Conservation (phyloP, 257 asterid species). For the Salvia splendens region DNA sequence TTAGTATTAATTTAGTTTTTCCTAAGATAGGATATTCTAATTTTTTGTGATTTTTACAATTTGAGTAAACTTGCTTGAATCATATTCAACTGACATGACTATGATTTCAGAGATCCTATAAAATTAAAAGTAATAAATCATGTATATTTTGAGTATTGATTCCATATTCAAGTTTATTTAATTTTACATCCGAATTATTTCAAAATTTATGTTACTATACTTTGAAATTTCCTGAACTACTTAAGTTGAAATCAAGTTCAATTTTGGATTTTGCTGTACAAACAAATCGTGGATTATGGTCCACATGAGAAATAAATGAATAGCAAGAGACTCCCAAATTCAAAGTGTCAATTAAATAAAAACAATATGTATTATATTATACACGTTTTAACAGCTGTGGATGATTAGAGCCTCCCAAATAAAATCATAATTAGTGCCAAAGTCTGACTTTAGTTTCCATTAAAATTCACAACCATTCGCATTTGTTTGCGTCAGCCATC, state of each 20-base stretch:
- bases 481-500: background rate
- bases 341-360: background rate
- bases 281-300: background rate
- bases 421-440: background rate
- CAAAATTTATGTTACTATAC: background rate
- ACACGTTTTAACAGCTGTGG: constrained; percentile 16
- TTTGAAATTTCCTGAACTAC: background rate
- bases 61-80: too few species aligned
- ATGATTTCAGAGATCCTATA: too few species aligned
- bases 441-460: constrained; percentile 11
- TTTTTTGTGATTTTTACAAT: too few species aligned
- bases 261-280: background rate
- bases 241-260: background rate
- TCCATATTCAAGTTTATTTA: background rate
- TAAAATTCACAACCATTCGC: background rate
- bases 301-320: background rate
- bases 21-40: too few species aligned
- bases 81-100: too few species aligned
- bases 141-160: too few species aligned
- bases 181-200: background rate
- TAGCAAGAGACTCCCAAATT: background rate
- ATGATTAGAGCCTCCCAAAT: background rate
- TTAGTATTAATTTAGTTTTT: too few species aligned
- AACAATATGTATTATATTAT: background rate
- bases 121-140: too few species aligned